Evolutionary conservation across 2,329 filamentous ascomycete species (phyloP), one percentile per base, ranked within the genome.

Genomic region (Trichoderma koningii): DNA sequence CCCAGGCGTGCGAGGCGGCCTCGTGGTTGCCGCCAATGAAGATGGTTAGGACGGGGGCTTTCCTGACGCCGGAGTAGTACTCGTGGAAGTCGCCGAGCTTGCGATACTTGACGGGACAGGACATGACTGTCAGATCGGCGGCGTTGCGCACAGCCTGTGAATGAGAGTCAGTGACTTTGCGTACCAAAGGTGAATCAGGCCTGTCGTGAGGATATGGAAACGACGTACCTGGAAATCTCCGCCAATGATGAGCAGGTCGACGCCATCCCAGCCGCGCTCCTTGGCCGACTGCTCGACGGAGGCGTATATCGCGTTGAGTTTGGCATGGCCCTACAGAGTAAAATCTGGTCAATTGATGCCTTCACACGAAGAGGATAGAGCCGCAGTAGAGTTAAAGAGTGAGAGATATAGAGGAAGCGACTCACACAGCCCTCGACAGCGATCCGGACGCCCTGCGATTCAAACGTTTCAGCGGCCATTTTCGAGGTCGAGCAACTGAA

Each of bases 21-120:
- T 99, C 95, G 73, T 99, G 95, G 74, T 99, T 99, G 2, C 95
- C 95, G 50, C 89, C 93, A 57, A 97, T 88, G 78, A 98, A 98
- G 51, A 98, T 81, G 17, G 95, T 99, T 52, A 96, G 83, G 74
- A 93, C 96, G 0, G 95, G 95, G 0, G 95, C 95, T 50, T 76
- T 85, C 63, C 87, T 86, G 19, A 80, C 76, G 53, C 95, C 95
- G 60, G 88, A 90, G 77, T 99, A 99, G 81, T 98, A 99, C 68
- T 92, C 87, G 72, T 94, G 91, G 71, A 98, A 99, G 76, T 99
- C 95, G 42, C 92, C 92, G 72, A 99, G 88, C 50, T 86, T 81
- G 68, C 92, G 91, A 78, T 93, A 99, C 76, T 97, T 98, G 66
- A 83, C 79, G 0, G 95, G 94, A 71, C 96, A 93, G 5, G 93